Conservation (phyloP, 2,329 filamentous ascomycete genomes). For the Geosmithia morbida region DNA sequence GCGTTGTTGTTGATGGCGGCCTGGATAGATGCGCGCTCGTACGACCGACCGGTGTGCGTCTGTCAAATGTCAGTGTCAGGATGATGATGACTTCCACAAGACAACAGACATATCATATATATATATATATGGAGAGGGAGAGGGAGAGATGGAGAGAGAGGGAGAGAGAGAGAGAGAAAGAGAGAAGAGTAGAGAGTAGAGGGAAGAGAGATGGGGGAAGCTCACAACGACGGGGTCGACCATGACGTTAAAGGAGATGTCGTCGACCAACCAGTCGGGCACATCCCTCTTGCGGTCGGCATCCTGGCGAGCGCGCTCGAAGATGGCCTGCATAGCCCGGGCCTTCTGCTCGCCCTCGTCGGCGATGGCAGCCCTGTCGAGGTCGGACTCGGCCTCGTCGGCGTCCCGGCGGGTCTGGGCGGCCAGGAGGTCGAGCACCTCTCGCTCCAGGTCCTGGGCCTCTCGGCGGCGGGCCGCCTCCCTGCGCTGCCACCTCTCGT, state of each 20-base stretch:
- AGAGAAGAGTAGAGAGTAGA: too few relatives aligned
- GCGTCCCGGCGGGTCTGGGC: conserved; percentile 7
- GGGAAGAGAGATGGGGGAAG: conserved; percentile 1
- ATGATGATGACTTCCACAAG: neutral
- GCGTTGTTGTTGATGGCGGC: conserved; percentile 59
- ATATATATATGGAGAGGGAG: neutral
- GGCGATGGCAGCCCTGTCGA: conserved; percentile 1
- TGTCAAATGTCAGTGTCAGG: conserved; percentile 9
- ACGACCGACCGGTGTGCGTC: conserved; percentile 81
- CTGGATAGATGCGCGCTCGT: conserved; percentile 73
- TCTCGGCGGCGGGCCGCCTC: conserved; percentile 48
- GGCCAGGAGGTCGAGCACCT: conserved; percentile 39
- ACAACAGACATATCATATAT: too few relatives aligned
- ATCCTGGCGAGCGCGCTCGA: conserved; percentile 33
- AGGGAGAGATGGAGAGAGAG: neutral
- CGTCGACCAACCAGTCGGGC: conserved; percentile 65
- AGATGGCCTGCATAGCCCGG: conserved; percentile 26
- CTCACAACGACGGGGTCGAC: conserved; percentile 50
- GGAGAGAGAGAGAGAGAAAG: neutral
- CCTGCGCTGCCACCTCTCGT: conserved; percentile 66
- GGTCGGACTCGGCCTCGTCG: neutral
- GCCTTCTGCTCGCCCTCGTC: conserved; percentile 34
- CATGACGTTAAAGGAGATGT: conserved; percentile 63
- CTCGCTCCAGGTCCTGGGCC: conserved; percentile 40
- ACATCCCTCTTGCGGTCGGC: conserved; percentile 40